These are phyloP conservation scores for Rhizoclosmatium globosum DNA, from an alignment of 192 early-diverging fungal species.

Conservation along the genomic window DNA sequence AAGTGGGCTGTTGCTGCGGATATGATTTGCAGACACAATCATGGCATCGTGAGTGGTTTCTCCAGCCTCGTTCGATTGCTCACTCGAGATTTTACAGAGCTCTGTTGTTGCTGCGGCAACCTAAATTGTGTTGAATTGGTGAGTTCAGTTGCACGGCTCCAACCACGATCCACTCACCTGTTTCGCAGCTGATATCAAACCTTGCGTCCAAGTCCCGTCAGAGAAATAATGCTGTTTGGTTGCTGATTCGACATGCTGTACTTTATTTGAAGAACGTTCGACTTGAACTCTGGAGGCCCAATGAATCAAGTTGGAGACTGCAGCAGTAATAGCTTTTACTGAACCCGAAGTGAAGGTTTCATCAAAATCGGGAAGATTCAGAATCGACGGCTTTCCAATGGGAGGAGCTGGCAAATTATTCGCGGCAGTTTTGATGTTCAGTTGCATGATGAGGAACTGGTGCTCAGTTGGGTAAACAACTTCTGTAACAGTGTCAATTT, in stretches of 20 bases:
- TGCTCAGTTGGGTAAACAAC: too few relatives aligned
- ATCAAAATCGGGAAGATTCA: too few relatives aligned
- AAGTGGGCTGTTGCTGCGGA: conserved; percentile 60
- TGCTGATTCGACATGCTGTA: background rate
- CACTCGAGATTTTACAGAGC: conserved; percentile 44
- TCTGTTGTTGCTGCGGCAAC: conserved; percentile 59
- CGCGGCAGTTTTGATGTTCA: too few relatives aligned
- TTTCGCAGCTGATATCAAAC: conserved; percentile 65
- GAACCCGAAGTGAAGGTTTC: conserved; percentile 42
- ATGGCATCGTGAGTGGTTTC: conserved; percentile 51
- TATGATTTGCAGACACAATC: conserved; percentile 56
- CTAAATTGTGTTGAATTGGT: background rate
- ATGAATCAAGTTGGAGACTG: conserved; percentile 57
- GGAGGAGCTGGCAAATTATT: too few relatives aligned
- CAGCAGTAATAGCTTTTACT: conserved; percentile 63
- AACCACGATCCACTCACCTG: conserved; percentile 6
- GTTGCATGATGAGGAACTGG: too few relatives aligned
- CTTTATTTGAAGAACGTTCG: conserved; percentile 52
- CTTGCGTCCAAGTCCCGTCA: conserved; percentile 70
- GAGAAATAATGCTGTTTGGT: conserved; percentile 53
- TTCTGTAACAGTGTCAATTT: too few relatives aligned
- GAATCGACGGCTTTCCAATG: too few relatives aligned
- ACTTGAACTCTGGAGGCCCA: conserved; percentile 64
- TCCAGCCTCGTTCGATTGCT: conserved; percentile 58
- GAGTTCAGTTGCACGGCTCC: background rate